These are phyloP conservation scores for Linum lewisii DNA, from an alignment of 345 rosid species.

Conservation along the genomic window DNA sequence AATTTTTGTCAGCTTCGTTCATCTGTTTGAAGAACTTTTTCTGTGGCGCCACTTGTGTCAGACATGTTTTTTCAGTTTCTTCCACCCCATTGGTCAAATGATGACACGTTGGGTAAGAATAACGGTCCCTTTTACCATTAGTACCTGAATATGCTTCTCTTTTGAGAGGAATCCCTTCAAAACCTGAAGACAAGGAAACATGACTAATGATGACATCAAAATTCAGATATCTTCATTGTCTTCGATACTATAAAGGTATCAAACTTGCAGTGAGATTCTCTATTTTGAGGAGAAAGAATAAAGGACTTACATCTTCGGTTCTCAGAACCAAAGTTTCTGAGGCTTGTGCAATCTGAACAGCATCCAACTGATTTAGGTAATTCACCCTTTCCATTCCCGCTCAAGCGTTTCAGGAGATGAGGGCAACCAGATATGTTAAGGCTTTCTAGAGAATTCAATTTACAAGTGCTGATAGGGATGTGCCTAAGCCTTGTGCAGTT, in stretches of 20 bases:
- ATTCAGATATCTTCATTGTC: not conserved
- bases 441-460: slow-evolving; percentile 6
- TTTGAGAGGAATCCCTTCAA: not conserved
- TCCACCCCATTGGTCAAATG: not conserved
- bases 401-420: not conserved
- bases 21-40: not conserved
- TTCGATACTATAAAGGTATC: no score
- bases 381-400: not conserved
- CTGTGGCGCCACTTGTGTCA: not conserved
- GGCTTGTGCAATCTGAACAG: not conserved
- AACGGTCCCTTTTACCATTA: not conserved
- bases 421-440: not conserved
- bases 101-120: not conserved
- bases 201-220: not conserved
- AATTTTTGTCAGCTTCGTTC: not conserved
- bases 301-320: not conserved
- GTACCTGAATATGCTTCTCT: not conserved
- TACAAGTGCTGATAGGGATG: slow-evolving; percentile 1
- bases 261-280: no score
- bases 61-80: not conserved
- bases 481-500: slow-evolving; percentile 6
- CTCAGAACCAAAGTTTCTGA: not conserved
- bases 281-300: no score
- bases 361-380: not conserved
- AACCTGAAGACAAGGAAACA: not conserved